phyloP scores from a whole-genome alignment of 805 yeast genomes.

The Candida gorgasii region DNA sequence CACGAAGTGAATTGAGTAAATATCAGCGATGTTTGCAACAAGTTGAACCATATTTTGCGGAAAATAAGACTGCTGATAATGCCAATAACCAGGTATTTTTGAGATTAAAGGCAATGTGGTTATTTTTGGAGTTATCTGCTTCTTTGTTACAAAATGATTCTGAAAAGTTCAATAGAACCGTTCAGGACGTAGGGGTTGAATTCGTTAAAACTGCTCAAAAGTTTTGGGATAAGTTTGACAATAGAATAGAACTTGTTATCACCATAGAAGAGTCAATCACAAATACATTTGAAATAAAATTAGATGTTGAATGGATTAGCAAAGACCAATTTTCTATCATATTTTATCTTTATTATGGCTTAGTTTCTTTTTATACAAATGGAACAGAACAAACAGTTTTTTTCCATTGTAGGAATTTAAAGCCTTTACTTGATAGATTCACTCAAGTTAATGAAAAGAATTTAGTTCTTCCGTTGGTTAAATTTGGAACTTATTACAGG shows the following conservation, averaged over 20 bases:
- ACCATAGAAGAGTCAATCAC: neutral
- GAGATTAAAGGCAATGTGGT: constrained; percentile 4
- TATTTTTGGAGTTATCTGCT: neutral
- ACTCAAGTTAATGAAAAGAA: neutral
- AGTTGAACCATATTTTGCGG: neutral
- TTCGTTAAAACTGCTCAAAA: constrained; percentile 5
- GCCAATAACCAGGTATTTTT: neutral
- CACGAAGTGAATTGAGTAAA: neutral
- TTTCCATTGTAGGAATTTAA: neutral
- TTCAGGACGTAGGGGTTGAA: neutral
- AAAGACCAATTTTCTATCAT: constrained; percentile 7
- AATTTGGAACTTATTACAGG: constrained; percentile 1
- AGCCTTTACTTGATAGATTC: neutral
- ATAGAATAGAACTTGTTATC: neutral
- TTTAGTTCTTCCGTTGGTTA: neutral
- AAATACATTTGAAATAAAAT: neutral
- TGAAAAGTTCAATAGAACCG: neutral
- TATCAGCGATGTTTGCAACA: neutral
- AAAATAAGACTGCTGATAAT: neutral
- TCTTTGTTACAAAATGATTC: neutral
- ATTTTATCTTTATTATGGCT: constrained; percentile 5
- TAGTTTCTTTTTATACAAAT: neutral
- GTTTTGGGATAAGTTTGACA: constrained; percentile 4
- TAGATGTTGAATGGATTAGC: constrained; percentile 8
- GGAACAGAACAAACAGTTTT: neutral